Evolutionary conservation across 805 yeast genomes (phyloP).

Genomic region (Sungouiella thailandica): DNA sequence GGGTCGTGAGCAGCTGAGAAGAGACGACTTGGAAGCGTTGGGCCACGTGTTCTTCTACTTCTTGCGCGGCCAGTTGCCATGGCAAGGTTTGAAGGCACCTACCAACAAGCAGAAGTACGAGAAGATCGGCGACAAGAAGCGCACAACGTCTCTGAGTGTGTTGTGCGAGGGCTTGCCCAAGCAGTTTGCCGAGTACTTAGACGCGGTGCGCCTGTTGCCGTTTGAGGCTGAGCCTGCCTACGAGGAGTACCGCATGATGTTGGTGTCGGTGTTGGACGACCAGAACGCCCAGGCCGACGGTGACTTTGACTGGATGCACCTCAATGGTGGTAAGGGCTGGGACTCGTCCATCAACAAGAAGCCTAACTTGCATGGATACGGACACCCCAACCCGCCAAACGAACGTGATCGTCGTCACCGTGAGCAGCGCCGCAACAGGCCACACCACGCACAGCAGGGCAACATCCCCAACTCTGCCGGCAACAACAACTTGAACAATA

Average conservation of each 20-base stretch:
- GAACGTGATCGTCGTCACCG: slow-evolving; percentile 44
- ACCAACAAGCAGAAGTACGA: slow-evolving; percentile 97
- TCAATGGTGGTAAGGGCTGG: slow-evolving; percentile 81
- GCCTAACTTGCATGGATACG: slow-evolving; percentile 79
- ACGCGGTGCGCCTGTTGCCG: slow-evolving; percentile 59
- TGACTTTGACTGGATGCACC: slow-evolving; percentile 76
- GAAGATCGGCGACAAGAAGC: slow-evolving; percentile 90
- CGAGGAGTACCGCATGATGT: slow-evolving; percentile 55
- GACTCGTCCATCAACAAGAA: slow-evolving; percentile 69
- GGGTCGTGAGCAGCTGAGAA: slow-evolving; percentile 94
- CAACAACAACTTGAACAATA: slow-evolving; percentile 19
- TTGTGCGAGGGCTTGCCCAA: slow-evolving; percentile 74
- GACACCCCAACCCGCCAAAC: slow-evolving; percentile 59
- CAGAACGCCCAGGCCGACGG: slow-evolving; percentile 60
- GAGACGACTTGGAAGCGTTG: slow-evolving; percentile 92
- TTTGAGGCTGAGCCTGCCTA: slow-evolving; percentile 82
- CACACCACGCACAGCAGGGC: slow-evolving; percentile 22
- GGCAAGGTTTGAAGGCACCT: slow-evolving; percentile 98
- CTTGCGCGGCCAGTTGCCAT: slow-evolving; percentile 92
- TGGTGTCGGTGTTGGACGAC: slow-evolving; percentile 55
- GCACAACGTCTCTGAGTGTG: slow-evolving; percentile 81
- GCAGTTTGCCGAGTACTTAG: slow-evolving; percentile 71
- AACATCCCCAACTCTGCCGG: slow-evolving; percentile 12
- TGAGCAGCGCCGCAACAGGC: slow-evolving; percentile 42
- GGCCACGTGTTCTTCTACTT: slow-evolving; percentile 94